Evolutionary conservation across 352 stramenopile genomes (phyloP), one percentile per base, ranked within the genome.

Genomic region (Phytophthora tentaculata): DNA sequence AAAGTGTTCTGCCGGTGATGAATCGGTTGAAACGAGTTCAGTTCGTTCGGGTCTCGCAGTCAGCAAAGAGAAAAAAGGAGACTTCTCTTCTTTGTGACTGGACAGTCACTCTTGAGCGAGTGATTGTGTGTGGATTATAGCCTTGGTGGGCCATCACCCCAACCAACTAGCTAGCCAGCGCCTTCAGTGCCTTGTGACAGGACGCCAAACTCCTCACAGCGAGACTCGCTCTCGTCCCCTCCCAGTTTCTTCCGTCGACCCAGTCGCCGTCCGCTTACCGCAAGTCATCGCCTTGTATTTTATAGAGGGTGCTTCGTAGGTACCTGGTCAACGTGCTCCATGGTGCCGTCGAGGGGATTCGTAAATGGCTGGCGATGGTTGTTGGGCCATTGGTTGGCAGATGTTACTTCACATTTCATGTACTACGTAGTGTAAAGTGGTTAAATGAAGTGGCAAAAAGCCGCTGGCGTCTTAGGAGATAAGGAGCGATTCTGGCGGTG

Each of bases 281-380:
- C 54, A 13, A 28, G 17, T 67, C 43, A 56, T 48, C 19, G 37
- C 19, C 54, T 20, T 45, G 45, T 56, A 5, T 4, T 23, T 59
- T 55, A 35, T 56, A 47, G 9, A 56, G 16, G n/a, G 14, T 24
- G 43, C 47, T 59, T 50, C 22, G n/a, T 47, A 55, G 37, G 56
- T 92, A 92, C 84, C 83, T 92, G 84, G 61, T 92, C 84, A 86
- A 92, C 76, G 82, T 92, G 84, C 81, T 92, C 84, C 84, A 92
- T 92, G 70, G 74, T 90, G 51, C 74, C 73, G 79, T 78, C 73
- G 68, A 79, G 71, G 72, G 73, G 65, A 75, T 80, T 80, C 66
- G 50, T 35, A 52, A 76, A 69, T 75, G 66, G 23, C 39, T 52
- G 17, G 13, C 0, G n/a, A 43, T n/a, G n/a, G n/a, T n/a, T n/a